Evolutionary conservation across 2,329 filamentous ascomycete species (phyloP).

Genomic region (Bipolaris sorokiniana): DNA sequence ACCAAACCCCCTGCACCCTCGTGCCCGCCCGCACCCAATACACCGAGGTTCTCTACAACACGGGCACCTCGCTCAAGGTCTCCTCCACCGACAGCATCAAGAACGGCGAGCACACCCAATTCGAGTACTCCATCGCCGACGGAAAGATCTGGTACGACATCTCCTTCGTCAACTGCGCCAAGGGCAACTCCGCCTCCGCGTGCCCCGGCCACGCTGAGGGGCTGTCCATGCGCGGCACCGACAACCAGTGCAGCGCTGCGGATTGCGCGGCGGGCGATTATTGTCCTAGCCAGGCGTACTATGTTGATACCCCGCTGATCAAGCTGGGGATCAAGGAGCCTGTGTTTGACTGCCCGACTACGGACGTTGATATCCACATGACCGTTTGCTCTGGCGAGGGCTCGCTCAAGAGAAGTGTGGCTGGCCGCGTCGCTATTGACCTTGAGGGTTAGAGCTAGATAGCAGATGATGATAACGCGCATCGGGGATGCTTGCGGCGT

Average conservation of each 20-base stretch:
- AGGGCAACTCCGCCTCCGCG: constrained; percentile 23
- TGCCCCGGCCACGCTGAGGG: constrained; percentile 35
- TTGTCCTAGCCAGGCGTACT: constrained; percentile 36
- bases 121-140: constrained; percentile 33
- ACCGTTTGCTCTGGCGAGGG: constrained; percentile 27
- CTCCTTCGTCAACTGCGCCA: constrained; percentile 38
- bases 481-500: no score
- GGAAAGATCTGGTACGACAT: constrained; percentile 36
- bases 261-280: constrained; percentile 29
- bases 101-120: constrained; percentile 33
- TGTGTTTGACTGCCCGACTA: constrained; percentile 28
- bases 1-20: constrained; percentile 15
- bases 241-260: constrained; percentile 19
- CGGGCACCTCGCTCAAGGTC: constrained; percentile 33
- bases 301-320: constrained; percentile 27
- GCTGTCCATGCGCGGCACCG: constrained; percentile 24
- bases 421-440: constrained; percentile 22
- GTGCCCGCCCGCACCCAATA: constrained; percentile 28
- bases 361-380: constrained; percentile 30
- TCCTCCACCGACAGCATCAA: constrained; percentile 30
- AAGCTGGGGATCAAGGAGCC: constrained; percentile 34
- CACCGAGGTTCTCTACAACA: constrained; percentile 25
- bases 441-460: neutral
- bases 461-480: no score
- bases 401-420: constrained; percentile 33